Evolutionary conservation across 2,329 filamentous ascomycete species (phyloP).

Genomic region (Tolypocladium sp.): DNA sequence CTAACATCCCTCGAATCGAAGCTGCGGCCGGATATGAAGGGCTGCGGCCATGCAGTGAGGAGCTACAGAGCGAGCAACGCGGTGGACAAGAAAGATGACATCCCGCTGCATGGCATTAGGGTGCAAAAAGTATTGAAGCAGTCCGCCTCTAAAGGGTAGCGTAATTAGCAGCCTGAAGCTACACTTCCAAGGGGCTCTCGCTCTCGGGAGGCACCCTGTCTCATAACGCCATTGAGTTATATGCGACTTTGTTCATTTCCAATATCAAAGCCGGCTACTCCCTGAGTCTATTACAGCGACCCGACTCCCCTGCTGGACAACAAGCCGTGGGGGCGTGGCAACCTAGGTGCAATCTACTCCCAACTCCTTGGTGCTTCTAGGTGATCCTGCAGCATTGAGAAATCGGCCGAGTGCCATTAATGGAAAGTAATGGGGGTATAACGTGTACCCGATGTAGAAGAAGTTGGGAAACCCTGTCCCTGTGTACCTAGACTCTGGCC

Average conservation of each 20-base stretch:
- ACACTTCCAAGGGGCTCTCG: background rate
- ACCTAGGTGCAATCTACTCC: background rate
- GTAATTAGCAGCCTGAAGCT: background rate
- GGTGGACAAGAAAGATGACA: conserved; percentile 22
- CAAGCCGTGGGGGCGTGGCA: background rate
- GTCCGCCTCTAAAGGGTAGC: conserved; percentile 7
- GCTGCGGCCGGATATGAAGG: conserved; percentile 22
- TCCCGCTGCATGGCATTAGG: conserved; percentile 28
- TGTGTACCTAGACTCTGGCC: background rate
- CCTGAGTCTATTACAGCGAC: background rate
- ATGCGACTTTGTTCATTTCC: background rate
- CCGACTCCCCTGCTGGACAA: background rate
- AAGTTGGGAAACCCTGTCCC: background rate
- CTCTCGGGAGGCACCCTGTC: no score
- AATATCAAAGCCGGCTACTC: no score
- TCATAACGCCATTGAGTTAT: background rate
- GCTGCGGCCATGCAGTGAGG: conserved; percentile 19
- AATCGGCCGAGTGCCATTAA: no score
- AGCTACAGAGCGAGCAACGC: conserved; percentile 18
- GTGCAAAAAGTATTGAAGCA: conserved; percentile 25
- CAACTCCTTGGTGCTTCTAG: background rate
- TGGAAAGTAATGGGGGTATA: background rate
- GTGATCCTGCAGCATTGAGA: background rate
- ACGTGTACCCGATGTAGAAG: background rate
- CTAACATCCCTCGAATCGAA: conserved; percentile 7